A percentile compares a stretch with the other conserved stretches of the same genome.
Conservation (phyloP, 1,139 yeast species). For the Diutina mesorugosa region DNA sequence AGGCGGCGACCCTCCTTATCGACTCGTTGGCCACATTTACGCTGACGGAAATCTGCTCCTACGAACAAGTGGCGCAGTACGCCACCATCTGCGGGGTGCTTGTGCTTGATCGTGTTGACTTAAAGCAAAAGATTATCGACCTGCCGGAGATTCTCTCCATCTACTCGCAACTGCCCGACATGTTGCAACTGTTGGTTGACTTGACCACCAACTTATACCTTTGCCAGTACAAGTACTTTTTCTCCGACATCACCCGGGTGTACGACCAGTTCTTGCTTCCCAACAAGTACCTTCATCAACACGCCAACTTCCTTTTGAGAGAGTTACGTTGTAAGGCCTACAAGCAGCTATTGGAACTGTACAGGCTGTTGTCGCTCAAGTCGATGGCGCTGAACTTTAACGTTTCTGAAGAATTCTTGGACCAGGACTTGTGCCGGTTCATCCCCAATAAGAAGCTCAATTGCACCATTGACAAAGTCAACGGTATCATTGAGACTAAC, state of each 20-base stretch:
- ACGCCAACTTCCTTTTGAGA: conserved; percentile 73
- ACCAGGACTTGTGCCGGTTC: conserved; percentile 72
- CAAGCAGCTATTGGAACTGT: conserved; percentile 86
- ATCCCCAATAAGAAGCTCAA: conserved; percentile 89
- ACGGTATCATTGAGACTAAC: conserved; percentile 91
- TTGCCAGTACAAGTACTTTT: conserved; percentile 75
- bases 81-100: conserved; percentile 82
- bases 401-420: conserved; percentile 72
- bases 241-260: conserved; percentile 67
- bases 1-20: conserved; percentile 71
- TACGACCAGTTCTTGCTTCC: conserved; percentile 62
- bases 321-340: conserved; percentile 95
- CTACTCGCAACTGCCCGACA: conserved; percentile 45
- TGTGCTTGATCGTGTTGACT: conserved; percentile 69
- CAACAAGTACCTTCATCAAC: conserved; percentile 67
- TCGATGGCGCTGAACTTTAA: conserved; percentile 95
- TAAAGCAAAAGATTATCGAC: conserved; percentile 77
- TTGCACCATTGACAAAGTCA: conserved; percentile 91
- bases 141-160: conserved; percentile 87
- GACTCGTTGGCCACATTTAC: conserved; percentile 94
- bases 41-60: conserved; percentile 82
- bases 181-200: conserved; percentile 67
- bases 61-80: conserved; percentile 82
- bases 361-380: conserved; percentile 76
- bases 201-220: conserved; percentile 81